Evolutionary conservation across 1,139 yeast genomes (phyloP).

Genomic region (Yamadazyma kanchanaburiensis): DNA sequence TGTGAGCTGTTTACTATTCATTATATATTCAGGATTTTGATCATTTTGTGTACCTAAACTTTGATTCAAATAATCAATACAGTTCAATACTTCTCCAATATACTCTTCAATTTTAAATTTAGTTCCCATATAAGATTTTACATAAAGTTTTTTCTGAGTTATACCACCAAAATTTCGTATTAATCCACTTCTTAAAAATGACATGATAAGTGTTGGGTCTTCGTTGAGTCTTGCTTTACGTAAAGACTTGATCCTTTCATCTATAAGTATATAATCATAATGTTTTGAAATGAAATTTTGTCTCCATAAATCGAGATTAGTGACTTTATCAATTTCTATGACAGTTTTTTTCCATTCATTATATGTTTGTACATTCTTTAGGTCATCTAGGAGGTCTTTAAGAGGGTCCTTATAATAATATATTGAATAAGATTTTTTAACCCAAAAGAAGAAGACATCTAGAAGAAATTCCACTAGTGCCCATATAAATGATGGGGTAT

Average conservation of each 20-base stretch:
- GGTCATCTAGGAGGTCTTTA: constrained; percentile 34
- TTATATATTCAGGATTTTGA: constrained; percentile 30
- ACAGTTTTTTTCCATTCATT: constrained; percentile 64
- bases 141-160: constrained; percentile 73
- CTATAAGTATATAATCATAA: constrained; percentile 80
- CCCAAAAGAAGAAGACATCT: constrained; percentile 64
- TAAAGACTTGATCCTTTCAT: constrained; percentile 65
- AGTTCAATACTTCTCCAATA: constrained; percentile 67
- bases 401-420: constrained; percentile 39
- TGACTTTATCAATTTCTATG: constrained; percentile 56
- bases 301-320: constrained; percentile 78
- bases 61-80: constrained; percentile 56
- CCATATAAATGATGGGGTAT: constrained; percentile 63
- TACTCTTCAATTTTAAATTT: constrained; percentile 86
- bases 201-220: constrained; percentile 60
- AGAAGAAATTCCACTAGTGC: constrained; percentile 53
- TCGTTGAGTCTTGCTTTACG: constrained; percentile 58
- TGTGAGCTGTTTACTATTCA: constrained; percentile 58
- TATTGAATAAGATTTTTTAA: constrained; percentile 34
- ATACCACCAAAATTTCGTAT: constrained; percentile 91
- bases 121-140: constrained; percentile 83
- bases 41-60: constrained; percentile 23
- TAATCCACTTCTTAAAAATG: constrained; percentile 76
- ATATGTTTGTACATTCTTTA: constrained; percentile 45
- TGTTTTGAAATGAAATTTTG: constrained; percentile 79